Conservation (phyloP, 2,329 filamentous ascomycete genomes). For the Colletotrichum echinochloae region DNA sequence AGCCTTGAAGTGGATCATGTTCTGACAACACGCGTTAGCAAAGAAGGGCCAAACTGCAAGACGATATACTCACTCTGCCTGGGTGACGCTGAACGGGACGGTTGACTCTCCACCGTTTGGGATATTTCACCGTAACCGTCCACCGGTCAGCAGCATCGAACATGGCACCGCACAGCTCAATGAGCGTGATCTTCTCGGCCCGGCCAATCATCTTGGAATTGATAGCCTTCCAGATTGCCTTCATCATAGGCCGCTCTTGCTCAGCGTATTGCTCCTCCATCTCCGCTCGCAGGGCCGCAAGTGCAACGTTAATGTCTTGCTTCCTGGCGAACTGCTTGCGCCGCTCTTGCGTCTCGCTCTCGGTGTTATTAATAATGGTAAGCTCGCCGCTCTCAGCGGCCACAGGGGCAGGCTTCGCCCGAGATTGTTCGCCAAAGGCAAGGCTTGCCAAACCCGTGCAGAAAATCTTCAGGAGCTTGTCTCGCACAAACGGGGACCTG, state of each 20-base stretch:
- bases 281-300: constrained; percentile 57
- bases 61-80: constrained; percentile 49
- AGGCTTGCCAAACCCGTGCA: constrained; percentile 71
- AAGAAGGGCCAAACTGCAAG: neutral
- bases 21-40: constrained; percentile 45
- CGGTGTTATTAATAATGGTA: constrained; percentile 50
- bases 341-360: constrained; percentile 70
- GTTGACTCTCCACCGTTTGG: constrained; percentile 56
- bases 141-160: constrained; percentile 59
- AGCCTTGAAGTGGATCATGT: constrained; percentile 54
- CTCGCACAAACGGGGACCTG: constrained; percentile 72
- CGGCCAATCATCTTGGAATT: constrained; percentile 55
- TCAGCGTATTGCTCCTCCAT: constrained; percentile 57
- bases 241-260: constrained; percentile 55
- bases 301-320: constrained; percentile 70
- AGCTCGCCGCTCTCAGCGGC: constrained; percentile 48
- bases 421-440: constrained; percentile 71
- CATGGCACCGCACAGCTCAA: constrained; percentile 61
- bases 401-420: constrained; percentile 48
- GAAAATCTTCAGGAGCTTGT: constrained; percentile 69
- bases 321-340: constrained; percentile 72
- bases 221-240: constrained; percentile 57
- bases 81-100: constrained; percentile 51
- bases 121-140: constrained; percentile 56
- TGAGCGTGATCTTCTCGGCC: constrained; percentile 55